Conservation (phyloP, 169 alveolate genomes). For the Cryptosporidium parvum region DNA sequence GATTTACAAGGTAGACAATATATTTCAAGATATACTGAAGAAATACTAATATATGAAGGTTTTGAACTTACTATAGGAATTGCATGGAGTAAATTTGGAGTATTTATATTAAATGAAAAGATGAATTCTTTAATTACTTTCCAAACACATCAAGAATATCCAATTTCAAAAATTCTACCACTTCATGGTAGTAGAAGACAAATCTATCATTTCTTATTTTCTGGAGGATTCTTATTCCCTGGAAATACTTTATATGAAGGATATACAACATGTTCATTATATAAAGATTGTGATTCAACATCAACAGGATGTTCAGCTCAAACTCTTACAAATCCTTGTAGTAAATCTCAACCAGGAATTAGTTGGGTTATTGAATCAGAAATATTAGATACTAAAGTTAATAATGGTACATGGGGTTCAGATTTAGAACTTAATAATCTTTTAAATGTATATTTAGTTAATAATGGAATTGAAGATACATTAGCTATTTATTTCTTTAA, state of each 20-base stretch:
- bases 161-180: neutral
- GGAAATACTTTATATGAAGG: slow-evolving; percentile 27
- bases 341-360: slow-evolving; percentile 3
- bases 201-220: slow-evolving; percentile 2
- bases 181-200: slow-evolving; percentile 14
- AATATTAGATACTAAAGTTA: slow-evolving; percentile 4
- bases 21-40: slow-evolving; percentile 11
- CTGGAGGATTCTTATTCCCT: slow-evolving; percentile 15
- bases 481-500: slow-evolving; percentile 9
- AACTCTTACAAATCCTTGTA: slow-evolving; percentile 29
- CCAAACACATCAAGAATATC: slow-evolving; percentile 5
- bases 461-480: slow-evolving; percentile 35
- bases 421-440: neutral
- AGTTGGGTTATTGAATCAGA: slow-evolving; percentile 19
- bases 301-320: slow-evolving; percentile 30
- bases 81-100: slow-evolving; percentile 30
- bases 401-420: slow-evolving; percentile 18
- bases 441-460: slow-evolving; percentile 6
- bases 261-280: slow-evolving; percentile 2
- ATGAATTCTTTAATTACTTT: neutral
- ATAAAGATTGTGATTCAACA: slow-evolving; percentile 26
- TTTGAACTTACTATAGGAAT: slow-evolving; percentile 2
- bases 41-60: neutral
- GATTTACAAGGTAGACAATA: neutral
- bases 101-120: slow-evolving; percentile 2